A percentile compares a stretch with the other conserved stretches of the same genome.
phyloP scores from a whole-genome alignment of 169 alveolate genomes.

The Cryptosporidium sp. region DNA sequence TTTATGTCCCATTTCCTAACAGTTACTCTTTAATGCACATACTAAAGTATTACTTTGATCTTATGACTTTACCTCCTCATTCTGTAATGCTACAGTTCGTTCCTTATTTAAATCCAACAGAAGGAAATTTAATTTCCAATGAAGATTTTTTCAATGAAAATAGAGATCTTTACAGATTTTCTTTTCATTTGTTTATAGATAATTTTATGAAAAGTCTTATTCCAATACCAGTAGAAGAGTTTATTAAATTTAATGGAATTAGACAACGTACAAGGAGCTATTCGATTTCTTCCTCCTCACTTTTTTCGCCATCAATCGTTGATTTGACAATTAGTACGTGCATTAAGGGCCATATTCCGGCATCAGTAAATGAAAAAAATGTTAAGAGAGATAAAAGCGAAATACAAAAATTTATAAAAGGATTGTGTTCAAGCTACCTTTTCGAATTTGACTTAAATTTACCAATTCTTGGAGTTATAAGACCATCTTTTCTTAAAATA shows the following conservation, averaged over 20 bases:
- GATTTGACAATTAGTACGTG: conserved; percentile 49
- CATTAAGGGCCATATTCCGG: background rate
- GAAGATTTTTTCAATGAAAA: background rate
- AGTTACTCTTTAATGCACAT: background rate
- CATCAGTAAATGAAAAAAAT: background rate
- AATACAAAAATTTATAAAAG: background rate
- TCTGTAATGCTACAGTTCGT: conserved; percentile 26
- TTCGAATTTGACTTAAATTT: background rate
- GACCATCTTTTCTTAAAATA: conserved; percentile 9
- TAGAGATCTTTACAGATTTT: conserved; percentile 1
- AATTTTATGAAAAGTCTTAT: conserved; percentile 23
- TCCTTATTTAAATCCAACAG: conserved; percentile 29
- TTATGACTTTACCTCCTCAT: conserved; percentile 32
- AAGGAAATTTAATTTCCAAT: conserved; percentile 13
- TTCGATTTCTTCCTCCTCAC: conserved; percentile 71
- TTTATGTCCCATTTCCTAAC: conserved; percentile 53
- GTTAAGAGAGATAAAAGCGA: background rate
- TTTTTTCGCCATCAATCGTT: background rate
- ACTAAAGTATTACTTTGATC: conserved; percentile 38
- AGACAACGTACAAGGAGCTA: conserved; percentile 53
- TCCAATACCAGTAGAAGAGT: conserved; percentile 49
- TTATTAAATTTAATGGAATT: conserved; percentile 40
- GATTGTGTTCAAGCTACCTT: conserved; percentile 48
- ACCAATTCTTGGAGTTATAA: conserved; percentile 16
- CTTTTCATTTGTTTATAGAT: conserved; percentile 13